Percentiles rank a stretch among this genome's conserved stretches.
These are phyloP conservation scores for Fusarium sp. DNA, from an alignment of 2,329 filamentous ascomycete genomes.

Conservation along the genomic window DNA sequence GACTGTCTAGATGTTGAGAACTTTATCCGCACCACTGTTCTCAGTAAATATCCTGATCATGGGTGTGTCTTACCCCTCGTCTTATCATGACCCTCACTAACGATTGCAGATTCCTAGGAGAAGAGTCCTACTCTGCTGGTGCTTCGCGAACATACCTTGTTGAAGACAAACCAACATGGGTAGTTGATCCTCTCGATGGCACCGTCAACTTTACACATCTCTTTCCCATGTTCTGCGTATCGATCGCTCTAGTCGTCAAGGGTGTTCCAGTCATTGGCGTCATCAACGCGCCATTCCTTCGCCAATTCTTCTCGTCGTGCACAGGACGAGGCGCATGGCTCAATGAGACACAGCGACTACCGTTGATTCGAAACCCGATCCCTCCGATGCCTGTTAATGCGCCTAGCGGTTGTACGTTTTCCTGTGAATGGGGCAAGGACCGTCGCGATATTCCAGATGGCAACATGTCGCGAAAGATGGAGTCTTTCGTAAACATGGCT, in stretches of 20 bases:
- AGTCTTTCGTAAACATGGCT: constrained; percentile 80
- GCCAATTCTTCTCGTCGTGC: constrained; percentile 75
- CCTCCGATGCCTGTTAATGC: constrained; percentile 71
- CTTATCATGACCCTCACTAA: not conserved
- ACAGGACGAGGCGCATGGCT: constrained; percentile 73
- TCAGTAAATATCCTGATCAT: constrained; percentile 69
- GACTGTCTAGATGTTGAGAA: constrained; percentile 69
- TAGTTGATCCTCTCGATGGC: constrained; percentile 80
- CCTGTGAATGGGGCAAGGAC: constrained; percentile 84
- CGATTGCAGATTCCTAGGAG: constrained; percentile 72
- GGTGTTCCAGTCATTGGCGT: constrained; percentile 72
- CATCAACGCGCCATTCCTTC: constrained; percentile 75
- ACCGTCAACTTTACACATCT: constrained; percentile 85
- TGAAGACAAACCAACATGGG: constrained; percentile 72
- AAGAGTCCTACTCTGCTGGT: constrained; percentile 78
- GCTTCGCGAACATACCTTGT: constrained; percentile 75
- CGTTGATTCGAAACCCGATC: constrained; percentile 68
- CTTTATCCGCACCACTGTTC: constrained; percentile 71
- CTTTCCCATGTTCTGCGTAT: constrained; percentile 84
- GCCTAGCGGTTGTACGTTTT: constrained; percentile 75
- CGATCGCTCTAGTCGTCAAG: constrained; percentile 73
- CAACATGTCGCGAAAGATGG: constrained; percentile 76
- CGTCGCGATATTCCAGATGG: constrained; percentile 71
- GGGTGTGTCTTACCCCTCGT: constrained; percentile 56
- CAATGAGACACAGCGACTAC: constrained; percentile 70